These are phyloP conservation scores for Globisporangium alternatum DNA, from an alignment of 352 stramenopile genomes.

Conservation along the genomic window DNA sequence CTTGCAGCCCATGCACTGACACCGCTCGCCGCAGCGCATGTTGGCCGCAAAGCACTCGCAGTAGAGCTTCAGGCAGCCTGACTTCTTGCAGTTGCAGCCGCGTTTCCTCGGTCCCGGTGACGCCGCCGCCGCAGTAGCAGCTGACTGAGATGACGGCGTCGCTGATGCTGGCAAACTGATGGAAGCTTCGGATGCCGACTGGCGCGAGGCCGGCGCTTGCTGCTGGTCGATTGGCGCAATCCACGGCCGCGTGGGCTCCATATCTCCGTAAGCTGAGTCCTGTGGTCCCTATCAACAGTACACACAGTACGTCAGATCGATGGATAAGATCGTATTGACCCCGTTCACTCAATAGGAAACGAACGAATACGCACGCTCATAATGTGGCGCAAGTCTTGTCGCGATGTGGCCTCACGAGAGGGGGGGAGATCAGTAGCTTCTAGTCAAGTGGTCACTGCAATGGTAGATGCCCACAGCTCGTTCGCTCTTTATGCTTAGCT, in stretches of 20 bases:
- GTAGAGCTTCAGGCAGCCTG: conserved; percentile 94
- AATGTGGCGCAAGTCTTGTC: not conserved
- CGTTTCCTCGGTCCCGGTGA: conserved; percentile 23
- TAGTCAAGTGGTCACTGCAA: not conserved
- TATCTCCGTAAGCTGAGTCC: not conserved
- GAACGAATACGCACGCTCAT: conserved; percentile 4
- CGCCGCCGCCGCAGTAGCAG: not conserved
- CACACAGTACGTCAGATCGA: not conserved
- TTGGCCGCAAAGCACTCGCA: conserved; percentile 75
- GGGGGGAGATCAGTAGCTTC: not conserved
- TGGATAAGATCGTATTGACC: not conserved
- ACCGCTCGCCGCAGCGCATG: conserved; percentile 52
- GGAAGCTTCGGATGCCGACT: not conserved
- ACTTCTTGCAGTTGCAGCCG: conserved; percentile 96
- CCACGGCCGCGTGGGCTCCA: not conserved
- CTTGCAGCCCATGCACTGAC: conserved; percentile 74
- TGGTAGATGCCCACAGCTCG: not conserved
- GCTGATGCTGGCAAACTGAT: not conserved
- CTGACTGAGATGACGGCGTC: not conserved
- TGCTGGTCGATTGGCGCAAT: conserved; percentile 7
- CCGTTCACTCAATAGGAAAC: not conserved
- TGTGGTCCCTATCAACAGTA: not conserved
- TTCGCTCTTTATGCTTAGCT: not conserved
- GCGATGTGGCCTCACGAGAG: not conserved
- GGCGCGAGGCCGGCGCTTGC: not conserved